phyloP scores from a whole-genome alignment of 192 early-diverging fungal genomes.

The Linnemannia schmuckeri region DNA sequence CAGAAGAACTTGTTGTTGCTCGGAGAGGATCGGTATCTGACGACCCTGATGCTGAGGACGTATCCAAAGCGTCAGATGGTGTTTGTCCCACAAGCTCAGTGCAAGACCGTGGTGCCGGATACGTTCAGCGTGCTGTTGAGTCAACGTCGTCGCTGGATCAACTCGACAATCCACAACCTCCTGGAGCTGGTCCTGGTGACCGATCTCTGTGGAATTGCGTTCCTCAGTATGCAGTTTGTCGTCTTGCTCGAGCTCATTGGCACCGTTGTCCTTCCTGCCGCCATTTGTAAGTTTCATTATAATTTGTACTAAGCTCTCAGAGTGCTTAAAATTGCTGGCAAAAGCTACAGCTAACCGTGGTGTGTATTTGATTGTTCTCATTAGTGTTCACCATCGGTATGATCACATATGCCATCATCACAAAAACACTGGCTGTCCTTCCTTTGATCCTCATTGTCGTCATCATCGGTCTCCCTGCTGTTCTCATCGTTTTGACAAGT shows the following conservation, averaged over 20 bases:
- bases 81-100: constrained; percentile 86
- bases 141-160: constrained; percentile 96
- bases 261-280: constrained; percentile 79
- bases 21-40: constrained; percentile 90
- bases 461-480: constrained; percentile 77
- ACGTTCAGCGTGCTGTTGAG: constrained; percentile 85
- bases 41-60: constrained; percentile 88
- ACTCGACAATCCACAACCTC: constrained; percentile 94
- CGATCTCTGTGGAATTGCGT: constrained; percentile 91
- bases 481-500: constrained; percentile 80
- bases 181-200: constrained; percentile 88
- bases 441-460: constrained; percentile 75
- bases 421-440: constrained; percentile 58
- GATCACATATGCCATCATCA: constrained; percentile 61
- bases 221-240: constrained; percentile 90
- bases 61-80: constrained; percentile 91
- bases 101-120: constrained; percentile 90
- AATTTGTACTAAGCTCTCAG: constrained; percentile 32
- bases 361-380: neutral
- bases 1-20: constrained; percentile 89
- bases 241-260: constrained; percentile 82
- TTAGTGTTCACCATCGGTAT: constrained; percentile 65
- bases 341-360: neutral
- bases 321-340: too few species aligned
- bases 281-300: constrained; percentile 53